Evolutionary conservation across 345 rosid species (phyloP).

Genomic region (Bretschneidera sinensis): DNA sequence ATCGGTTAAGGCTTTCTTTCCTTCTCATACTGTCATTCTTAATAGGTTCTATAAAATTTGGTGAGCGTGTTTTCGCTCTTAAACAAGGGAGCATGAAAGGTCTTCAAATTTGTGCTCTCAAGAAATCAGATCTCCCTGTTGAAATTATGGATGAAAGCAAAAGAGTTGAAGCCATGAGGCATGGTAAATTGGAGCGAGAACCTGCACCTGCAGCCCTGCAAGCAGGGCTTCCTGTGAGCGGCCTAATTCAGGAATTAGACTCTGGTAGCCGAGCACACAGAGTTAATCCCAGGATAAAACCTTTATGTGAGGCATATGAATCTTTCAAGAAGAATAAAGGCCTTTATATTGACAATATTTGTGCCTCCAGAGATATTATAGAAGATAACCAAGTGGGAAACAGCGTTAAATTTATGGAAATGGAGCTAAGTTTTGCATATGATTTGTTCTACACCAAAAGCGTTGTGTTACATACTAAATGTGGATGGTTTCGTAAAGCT

Average conservation of each 20-base stretch:
- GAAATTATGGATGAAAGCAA: neutral
- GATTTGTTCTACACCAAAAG: neutral
- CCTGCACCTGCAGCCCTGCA: too few relatives aligned
- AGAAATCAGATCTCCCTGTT: neutral
- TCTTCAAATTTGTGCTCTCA: neutral
- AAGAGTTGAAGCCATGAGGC: neutral
- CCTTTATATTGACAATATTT: slow-evolving; percentile 1
- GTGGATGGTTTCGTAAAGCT: neutral
- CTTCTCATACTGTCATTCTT: neutral
- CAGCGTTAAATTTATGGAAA: neutral
- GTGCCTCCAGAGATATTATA: neutral
- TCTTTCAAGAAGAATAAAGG: neutral
- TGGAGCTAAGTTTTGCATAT: neutral
- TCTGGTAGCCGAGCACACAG: too few relatives aligned
- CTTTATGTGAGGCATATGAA: neutral
- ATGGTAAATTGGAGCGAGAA: too few relatives aligned
- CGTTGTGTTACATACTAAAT: neutral
- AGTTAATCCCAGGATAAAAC: too few relatives aligned
- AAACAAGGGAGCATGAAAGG: neutral
- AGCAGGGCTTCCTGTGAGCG: too few relatives aligned
- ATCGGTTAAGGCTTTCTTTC: neutral
- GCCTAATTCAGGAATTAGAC: too few relatives aligned
- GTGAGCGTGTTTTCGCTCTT: neutral
- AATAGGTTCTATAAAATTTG: neutral
- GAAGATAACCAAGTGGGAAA: neutral